phyloP scores from a whole-genome alignment of 164 flowering plant genomes.

The Chimonanthus praecox region DNA sequence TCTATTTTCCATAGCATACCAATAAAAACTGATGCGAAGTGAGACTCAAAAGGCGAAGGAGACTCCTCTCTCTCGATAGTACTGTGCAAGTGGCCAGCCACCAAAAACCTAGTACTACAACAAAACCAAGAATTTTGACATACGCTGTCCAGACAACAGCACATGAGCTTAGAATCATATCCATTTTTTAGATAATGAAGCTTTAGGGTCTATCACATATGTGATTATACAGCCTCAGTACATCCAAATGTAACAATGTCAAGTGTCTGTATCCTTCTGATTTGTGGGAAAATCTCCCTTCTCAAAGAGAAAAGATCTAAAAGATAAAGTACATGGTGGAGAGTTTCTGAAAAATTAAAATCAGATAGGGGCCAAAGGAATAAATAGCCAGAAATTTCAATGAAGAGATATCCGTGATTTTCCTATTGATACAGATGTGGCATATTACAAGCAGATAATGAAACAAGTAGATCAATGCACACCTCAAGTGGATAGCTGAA shows the following conservation, averaged over 20 bases:
- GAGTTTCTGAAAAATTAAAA: not conserved
- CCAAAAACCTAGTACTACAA: not conserved
- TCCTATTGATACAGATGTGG: conserved; percentile 34
- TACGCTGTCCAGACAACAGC: not conserved
- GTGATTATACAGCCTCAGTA: not conserved
- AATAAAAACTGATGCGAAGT: not conserved
- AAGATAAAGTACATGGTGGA: not conserved
- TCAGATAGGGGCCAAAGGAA: not conserved
- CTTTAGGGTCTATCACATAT: too few species aligned
- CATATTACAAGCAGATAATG: conserved; percentile 14
- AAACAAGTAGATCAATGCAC: conserved; percentile 29
- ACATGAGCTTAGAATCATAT: not conserved
- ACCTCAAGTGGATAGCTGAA: conserved; percentile 6
- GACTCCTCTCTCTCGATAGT: not conserved
- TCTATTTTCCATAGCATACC: not conserved
- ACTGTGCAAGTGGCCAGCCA: not conserved
- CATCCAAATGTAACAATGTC: not conserved
- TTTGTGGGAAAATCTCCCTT: not conserved
- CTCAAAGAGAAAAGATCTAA: not conserved
- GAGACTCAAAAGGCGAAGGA: not conserved
- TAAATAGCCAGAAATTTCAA: conserved; percentile 2
- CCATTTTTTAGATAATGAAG: too few species aligned
- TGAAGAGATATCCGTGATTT: conserved; percentile 19
- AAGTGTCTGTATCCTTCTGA: not conserved
- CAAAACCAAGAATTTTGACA: not conserved